A percentile compares a stretch with the other conserved stretches of the same genome.
Evolutionary conservation across 2,329 filamentous ascomycete species (phyloP).

Genomic region (Capronia americana): DNA sequence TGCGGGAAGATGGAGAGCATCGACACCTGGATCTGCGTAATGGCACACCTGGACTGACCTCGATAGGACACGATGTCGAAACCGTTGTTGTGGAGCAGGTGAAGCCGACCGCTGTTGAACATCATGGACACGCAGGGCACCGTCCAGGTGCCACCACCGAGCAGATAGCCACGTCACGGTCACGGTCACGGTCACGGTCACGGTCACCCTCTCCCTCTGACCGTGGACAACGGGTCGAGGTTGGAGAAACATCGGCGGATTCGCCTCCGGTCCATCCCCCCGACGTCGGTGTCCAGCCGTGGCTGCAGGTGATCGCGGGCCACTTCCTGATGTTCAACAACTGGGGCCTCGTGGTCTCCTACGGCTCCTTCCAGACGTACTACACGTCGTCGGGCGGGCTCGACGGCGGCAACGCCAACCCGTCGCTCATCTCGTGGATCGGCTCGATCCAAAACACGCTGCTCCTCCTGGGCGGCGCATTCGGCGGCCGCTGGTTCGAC

Average conservation of each 20-base stretch:
- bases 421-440: not conserved
- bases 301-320: conserved; percentile 34
- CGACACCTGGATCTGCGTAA: no score
- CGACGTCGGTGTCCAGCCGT: conserved; percentile 31
- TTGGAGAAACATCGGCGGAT: not conserved
- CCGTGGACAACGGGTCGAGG: not conserved
- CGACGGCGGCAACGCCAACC: not conserved
- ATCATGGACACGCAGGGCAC: no score
- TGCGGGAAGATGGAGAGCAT: not conserved
- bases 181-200: not conserved
- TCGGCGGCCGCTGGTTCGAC: not conserved
- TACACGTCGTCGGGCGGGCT: not conserved
- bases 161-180: not conserved
- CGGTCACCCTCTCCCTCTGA: not conserved
- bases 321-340: conserved; percentile 33
- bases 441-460: not conserved
- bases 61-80: not conserved
- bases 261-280: not conserved
- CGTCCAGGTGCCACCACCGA: not conserved
- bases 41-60: not conserved
- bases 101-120: no score
- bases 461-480: not conserved
- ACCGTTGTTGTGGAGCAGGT: not conserved
- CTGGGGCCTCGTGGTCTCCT: conserved; percentile 18
- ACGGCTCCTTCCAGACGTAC: conserved; percentile 1